Conservation (phyloP, 441 rosid genomes). For the Gossypium trilobum region DNA sequence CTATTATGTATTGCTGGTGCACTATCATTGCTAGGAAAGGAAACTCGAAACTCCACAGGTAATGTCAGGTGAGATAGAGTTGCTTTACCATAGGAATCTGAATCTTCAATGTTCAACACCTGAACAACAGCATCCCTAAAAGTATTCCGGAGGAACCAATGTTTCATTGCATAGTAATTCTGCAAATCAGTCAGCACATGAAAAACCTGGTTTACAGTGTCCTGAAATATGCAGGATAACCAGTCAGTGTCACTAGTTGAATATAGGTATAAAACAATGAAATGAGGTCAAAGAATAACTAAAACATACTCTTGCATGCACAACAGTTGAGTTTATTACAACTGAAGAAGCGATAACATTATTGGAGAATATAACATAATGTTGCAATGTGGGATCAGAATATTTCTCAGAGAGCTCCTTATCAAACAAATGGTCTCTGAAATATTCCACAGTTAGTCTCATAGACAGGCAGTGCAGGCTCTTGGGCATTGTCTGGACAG, state of each 20-base stretch:
- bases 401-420: slow-evolving; percentile 42
- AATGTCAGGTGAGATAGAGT: slow-evolving; percentile 38
- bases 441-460: slow-evolving; percentile 85
- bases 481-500: slow-evolving; percentile 89
- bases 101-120: slow-evolving; percentile 64
- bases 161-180: slow-evolving; percentile 75
- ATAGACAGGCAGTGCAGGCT: slow-evolving; percentile 87
- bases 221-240: slow-evolving; percentile 49
- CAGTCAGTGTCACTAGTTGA: slow-evolving; percentile 21
- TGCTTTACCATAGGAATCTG: slow-evolving; percentile 35
- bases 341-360: slow-evolving; percentile 83
- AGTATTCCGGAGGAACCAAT: slow-evolving; percentile 63
- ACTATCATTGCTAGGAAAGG: slow-evolving; percentile 36
- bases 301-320: slow-evolving; percentile 51
- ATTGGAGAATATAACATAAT: slow-evolving; percentile 64
- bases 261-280: slow-evolving; percentile 6
- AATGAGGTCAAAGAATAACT: slow-evolving; percentile 18
- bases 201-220: slow-evolving; percentile 61
- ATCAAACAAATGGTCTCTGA: slow-evolving; percentile 43
- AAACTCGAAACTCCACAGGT: slow-evolving; percentile 79
- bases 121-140: slow-evolving; percentile 53
- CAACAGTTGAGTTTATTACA: slow-evolving; percentile 74
- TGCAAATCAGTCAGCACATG: slow-evolving; percentile 83
- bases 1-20: slow-evolving; percentile 29
- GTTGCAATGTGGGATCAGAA: slow-evolving; percentile 60